phyloP scores from a whole-genome alignment of 176 grass and related monocot genomes.

The Luzula sylvatica region DNA sequence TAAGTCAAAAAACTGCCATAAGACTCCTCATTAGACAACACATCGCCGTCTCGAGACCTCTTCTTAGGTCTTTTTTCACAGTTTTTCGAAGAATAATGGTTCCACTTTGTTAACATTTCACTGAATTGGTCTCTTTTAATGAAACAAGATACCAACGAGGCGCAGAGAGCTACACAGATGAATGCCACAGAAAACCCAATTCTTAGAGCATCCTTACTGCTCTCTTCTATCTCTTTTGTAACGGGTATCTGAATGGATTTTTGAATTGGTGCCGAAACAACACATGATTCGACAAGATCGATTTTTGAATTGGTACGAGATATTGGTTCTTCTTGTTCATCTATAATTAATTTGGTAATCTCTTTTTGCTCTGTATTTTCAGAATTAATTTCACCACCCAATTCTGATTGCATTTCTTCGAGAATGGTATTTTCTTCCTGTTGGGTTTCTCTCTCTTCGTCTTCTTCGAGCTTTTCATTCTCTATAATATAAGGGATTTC shows the following conservation, averaged over 20 bases:
- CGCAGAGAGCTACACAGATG: slow-evolving; percentile 1
- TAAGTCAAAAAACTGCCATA: slow-evolving; percentile 15
- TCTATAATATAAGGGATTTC: not conserved
- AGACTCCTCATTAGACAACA: not conserved
- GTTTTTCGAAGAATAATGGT: slow-evolving; percentile 2
- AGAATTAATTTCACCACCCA: not conserved
- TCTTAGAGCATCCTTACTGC: not conserved
- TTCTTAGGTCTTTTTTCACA: slow-evolving; percentile 5
- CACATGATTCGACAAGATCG: not conserved
- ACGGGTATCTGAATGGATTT: no score
- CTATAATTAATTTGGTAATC: not conserved
- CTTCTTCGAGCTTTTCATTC: not conserved
- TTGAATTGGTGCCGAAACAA: not conserved
- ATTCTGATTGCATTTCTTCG: slow-evolving; percentile 6
- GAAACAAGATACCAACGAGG: slow-evolving; percentile 8
- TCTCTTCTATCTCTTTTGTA: not conserved
- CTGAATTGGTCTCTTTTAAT: slow-evolving; percentile 16
- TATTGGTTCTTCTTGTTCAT: not conserved
- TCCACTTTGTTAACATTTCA: slow-evolving; percentile 10
- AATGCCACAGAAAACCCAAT: slow-evolving; percentile 13
- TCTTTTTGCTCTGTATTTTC: not conserved
- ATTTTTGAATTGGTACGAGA: not conserved
- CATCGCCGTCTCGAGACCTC: not conserved
- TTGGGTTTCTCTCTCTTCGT: not conserved
- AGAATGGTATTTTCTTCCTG: not conserved